Conservation (phyloP, 305 asterid genomes). For the Striga hermonthica region DNA sequence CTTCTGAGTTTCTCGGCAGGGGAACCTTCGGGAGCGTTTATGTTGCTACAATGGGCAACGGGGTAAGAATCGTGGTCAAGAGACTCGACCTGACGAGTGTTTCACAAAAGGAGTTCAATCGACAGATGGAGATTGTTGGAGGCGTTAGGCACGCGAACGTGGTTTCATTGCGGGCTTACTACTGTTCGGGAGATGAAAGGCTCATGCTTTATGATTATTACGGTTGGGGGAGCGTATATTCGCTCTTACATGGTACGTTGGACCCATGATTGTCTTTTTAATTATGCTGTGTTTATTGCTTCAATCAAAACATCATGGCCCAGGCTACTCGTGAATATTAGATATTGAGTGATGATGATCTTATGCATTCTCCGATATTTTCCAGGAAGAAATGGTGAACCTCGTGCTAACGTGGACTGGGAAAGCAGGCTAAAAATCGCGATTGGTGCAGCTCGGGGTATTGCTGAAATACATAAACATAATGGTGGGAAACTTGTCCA, state of each 20-base stretch:
- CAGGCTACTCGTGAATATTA: neutral
- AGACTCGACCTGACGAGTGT: constrained; percentile 4
- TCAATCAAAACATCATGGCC: neutral
- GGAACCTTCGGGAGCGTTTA: constrained; percentile 25
- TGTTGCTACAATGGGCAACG: constrained; percentile 14
- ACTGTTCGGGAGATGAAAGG: constrained; percentile 19
- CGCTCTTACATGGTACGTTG: constrained; percentile 24
- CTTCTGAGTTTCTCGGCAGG: constrained; percentile 21
- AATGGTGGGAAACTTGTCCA: constrained; percentile 26
- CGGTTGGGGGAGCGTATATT: neutral
- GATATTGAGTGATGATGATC: constrained; percentile 2
- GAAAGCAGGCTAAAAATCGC: constrained; percentile 15
- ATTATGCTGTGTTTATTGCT: neutral
- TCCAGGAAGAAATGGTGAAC: constrained; percentile 27
- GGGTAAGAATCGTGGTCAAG: constrained; percentile 27
- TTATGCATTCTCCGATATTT: constrained; percentile 19
- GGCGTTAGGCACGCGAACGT: constrained; percentile 26
- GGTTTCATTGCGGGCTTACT: constrained; percentile 29
- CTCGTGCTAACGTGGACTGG: no score
- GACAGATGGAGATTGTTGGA: constrained; percentile 21
- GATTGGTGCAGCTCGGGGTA: constrained; percentile 22
- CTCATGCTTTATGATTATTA: constrained; percentile 30
- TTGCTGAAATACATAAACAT: constrained; percentile 19
- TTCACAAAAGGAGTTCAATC: constrained; percentile 19
- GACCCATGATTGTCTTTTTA: neutral